Evolutionary conservation across 805 yeast genomes (phyloP), one percentile per base, ranked within the genome.

Genomic region (Blastobotrys peoriensis): DNA sequence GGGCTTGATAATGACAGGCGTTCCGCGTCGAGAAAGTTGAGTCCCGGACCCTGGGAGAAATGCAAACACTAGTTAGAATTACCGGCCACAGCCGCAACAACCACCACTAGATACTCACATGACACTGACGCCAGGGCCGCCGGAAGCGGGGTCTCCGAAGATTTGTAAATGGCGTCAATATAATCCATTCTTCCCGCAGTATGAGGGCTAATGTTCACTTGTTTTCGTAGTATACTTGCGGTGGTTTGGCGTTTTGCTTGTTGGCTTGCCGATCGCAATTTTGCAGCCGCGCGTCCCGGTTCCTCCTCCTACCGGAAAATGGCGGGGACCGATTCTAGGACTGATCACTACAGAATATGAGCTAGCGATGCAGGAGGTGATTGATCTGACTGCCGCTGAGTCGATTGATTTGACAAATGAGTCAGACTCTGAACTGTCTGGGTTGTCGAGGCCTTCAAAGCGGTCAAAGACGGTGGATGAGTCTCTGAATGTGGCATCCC

Each of bases 61-160:
- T 16, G 50, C 20, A 9, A 49, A 35, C 39, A 53, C 57, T 54
- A n/a, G 4, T n/a, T 19, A n/a, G 37, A 18, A 38, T 39, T 46
- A 39, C 19, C 19, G 3, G 27, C 23, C 36, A 10, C 15, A 6
- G n/a, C 10, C 19, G 19, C 5, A 15, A 13, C 21, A 38, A 16
- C 10, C 20, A 13, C 5, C 19, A 16, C 16, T 4, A 5, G 3
- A 13, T 19, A 45, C 58, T 25, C 41, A 54, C 58, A 47, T 5
- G 51, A 41, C 4, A 37, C 46, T 4, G 58, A 44, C 2, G 56
- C 55, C 34, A 45, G 10, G 2, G 50, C 54, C 4, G 58, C 58
- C 4, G 58, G 58, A 15, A 53, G 44, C 17, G 58, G 58, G 3
- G 57, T 53, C 28, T 53, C 43, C 8, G 50, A 46, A 9, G 56